Base-by-base conservation (phyloP, 1,284 basidiomycete species). In the Marasmius fiardii region DNA sequence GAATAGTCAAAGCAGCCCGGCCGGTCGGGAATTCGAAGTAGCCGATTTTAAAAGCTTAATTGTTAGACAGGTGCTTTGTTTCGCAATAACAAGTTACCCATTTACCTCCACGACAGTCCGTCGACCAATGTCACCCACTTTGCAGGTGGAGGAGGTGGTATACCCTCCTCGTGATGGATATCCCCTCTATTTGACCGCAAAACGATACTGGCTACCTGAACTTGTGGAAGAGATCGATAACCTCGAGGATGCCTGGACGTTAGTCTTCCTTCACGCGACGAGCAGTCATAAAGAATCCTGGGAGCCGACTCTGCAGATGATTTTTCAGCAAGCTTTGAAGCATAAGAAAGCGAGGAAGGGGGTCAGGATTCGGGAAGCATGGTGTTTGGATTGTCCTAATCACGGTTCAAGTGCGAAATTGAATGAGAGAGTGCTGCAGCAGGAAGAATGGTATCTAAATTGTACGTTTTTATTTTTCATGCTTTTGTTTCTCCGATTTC, bases 241-340 rank as follows among this genome's bases (percentile, higher is more conserved):
- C 44, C 69, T 76, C 58, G 68, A 68, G 8, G 66, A 74, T 33
- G 80, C 78, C 1, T 64, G 77, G 55, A 85, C 83, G 0, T 69
- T 85, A 24, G 70, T 86, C 39, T 62, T 83, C 21, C 70, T 85
- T 3, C 84, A 86, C 63, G 79, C 82, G 1, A 85, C 84, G 2
- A 83, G 82, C 63, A 85, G 83, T 62, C 83, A 84, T 69, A 86
- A 86, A 64, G 84, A 86, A 66, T 81, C 77, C 1, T 86, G 83
- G 84, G 81, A 83, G 60, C 81, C 85, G 2, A 76, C 78, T 2
- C 60, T 86, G 16, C 66, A 74, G 35, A 69, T 66, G 16, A 62
- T 83, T 3, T 77, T 81, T 56, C 43, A 61, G 0, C 58, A 68
- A 18, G 62, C 66, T n/a, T 49, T 58, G 28, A 41, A 48, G 12